Evolutionary conservation across 2,329 filamentous ascomycete genomes (phyloP).

Genomic region (Hypomyces rosellus): DNA sequence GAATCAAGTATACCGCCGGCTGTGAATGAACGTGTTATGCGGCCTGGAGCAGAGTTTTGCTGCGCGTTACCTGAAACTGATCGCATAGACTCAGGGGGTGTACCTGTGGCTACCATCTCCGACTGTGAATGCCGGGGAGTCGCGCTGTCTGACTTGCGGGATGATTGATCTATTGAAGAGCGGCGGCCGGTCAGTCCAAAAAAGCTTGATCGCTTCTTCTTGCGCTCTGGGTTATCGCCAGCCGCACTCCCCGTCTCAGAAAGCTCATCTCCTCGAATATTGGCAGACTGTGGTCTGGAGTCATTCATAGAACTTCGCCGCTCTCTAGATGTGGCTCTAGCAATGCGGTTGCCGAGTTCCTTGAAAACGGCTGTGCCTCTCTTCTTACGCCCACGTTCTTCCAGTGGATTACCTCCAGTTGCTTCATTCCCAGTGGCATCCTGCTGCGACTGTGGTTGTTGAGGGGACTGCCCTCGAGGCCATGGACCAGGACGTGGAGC

Average conservation of each 20-base stretch:
- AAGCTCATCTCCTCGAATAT: constrained; percentile 31
- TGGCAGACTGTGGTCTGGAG: constrained; percentile 10
- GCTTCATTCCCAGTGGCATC: constrained; percentile 32
- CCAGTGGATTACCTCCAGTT: constrained; percentile 30
- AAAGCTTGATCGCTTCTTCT: constrained; percentile 34
- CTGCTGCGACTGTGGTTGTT: constrained; percentile 16
- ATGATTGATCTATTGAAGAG: constrained; percentile 16
- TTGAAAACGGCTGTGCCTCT: constrained; percentile 45
- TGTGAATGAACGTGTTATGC: constrained; percentile 17
- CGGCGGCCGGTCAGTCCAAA: constrained; percentile 26
- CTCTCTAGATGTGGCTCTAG: constrained; percentile 26
- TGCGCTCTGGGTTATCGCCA: constrained; percentile 30
- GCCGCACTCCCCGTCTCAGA: constrained; percentile 36
- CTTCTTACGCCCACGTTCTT: constrained; percentile 31
- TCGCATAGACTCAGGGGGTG: constrained; percentile 24
- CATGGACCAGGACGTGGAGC: constrained; percentile 14
- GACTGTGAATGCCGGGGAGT: constrained; percentile 9
- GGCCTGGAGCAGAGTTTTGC: constrained; percentile 14
- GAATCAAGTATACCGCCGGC: constrained; percentile 18
- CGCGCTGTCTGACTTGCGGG: constrained; percentile 2
- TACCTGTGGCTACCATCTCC: constrained; percentile 14
- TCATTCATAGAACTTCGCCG: constrained; percentile 24
- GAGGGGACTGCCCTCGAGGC: constrained; percentile 13
- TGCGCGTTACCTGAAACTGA: constrained; percentile 30
- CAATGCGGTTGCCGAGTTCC: constrained; percentile 41